Conservation (phyloP, 2,329 filamentous ascomycete genomes). For the Xylaria sp. region DNA sequence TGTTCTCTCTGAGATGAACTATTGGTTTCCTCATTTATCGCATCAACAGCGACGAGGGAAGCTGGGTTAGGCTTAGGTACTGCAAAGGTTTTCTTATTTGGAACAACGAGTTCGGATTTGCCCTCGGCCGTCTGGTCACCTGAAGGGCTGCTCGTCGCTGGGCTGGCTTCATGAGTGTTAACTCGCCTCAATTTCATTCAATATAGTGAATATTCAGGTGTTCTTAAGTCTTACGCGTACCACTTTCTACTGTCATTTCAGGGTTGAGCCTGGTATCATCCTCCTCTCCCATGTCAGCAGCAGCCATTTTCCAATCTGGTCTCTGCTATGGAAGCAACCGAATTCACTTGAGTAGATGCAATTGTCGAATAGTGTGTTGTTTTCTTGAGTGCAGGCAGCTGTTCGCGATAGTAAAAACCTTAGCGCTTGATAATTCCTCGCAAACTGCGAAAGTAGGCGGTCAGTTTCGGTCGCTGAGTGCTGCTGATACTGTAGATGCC, state of each 20-base stretch:
- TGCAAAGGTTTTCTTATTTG: not conserved
- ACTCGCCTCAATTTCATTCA: no score
- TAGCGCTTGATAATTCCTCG: no score
- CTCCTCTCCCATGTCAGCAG: not conserved
- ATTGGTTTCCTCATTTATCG: not conserved
- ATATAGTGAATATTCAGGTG: not conserved
- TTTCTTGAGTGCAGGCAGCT: not conserved
- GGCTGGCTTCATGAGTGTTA: not conserved
- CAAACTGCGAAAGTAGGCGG: no score
- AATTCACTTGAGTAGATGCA: not conserved
- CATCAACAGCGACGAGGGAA: not conserved
- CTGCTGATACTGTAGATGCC: no score
- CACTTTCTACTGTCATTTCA: not conserved
- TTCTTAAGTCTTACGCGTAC: not conserved
- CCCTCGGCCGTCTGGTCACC: not conserved
- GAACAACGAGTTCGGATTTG: not conserved
- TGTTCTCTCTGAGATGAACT: not conserved
- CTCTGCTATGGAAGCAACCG: not conserved
- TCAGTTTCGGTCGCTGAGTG: no score
- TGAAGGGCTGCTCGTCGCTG: no score
- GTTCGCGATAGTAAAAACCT: no score
- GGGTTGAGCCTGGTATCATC: not conserved
- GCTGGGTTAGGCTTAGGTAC: not conserved
- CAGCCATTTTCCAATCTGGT: not conserved
- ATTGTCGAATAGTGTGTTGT: not conserved